These are phyloP conservation scores for Sordariomycetes sp. DNA, from an alignment of 2,329 filamentous ascomycete species.

Conservation along the genomic window DNA sequence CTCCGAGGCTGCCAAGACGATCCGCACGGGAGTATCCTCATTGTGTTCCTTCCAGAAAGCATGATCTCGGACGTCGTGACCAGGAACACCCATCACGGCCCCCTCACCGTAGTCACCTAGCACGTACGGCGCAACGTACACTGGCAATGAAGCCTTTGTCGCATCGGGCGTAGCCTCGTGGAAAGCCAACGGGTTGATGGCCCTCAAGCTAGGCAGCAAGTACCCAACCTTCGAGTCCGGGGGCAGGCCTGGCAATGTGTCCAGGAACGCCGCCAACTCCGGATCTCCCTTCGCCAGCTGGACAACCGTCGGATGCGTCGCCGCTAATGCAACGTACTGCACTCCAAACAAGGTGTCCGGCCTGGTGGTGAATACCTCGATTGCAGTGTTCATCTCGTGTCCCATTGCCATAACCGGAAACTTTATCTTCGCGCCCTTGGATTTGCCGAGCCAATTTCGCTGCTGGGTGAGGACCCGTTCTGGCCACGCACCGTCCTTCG, in stretches of 20 bases:
- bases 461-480: constrained; percentile 78
- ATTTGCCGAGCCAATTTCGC: constrained; percentile 80
- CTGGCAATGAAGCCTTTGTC: constrained; percentile 51
- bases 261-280: constrained; percentile 58
- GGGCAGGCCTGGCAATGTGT: constrained; percentile 47
- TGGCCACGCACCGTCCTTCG: constrained; percentile 62
- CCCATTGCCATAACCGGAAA: constrained; percentile 50
- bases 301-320: constrained; percentile 61
- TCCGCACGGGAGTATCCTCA: constrained; percentile 46
- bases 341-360: constrained; percentile 83
- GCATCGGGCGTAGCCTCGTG: constrained; percentile 39
- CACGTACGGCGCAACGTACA: constrained; percentile 80
- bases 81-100: constrained; percentile 87
- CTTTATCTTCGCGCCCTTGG: constrained; percentile 60
- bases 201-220: constrained; percentile 49
- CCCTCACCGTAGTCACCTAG: constrained; percentile 79
- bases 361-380: constrained; percentile 76
- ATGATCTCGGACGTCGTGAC: constrained; percentile 70
- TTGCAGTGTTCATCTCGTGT: constrained; percentile 29
- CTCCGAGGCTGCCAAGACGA: constrained; percentile 49
- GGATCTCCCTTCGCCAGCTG: constrained; percentile 49
- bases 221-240: constrained; percentile 59
- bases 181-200: constrained; percentile 56
- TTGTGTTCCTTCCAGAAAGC: constrained; percentile 71
- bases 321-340: constrained; percentile 73